A percentile compares a stretch with the other conserved stretches of the same genome.
Evolutionary conservation across 352 stramenopile genomes (phyloP).

Genomic region (Phytopythium helicoides): DNA sequence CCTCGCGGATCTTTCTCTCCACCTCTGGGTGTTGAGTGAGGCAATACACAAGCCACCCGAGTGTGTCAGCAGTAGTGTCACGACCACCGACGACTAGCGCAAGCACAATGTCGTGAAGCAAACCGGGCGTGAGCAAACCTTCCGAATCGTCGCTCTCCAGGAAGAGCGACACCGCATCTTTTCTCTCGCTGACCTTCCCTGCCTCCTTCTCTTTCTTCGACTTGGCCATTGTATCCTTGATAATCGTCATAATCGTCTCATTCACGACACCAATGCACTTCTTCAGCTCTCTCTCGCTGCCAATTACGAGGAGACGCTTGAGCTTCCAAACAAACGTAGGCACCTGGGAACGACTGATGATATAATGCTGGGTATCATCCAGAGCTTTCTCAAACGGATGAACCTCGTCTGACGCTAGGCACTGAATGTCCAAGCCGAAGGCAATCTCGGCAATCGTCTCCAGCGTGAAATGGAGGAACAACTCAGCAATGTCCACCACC

Average conservation of each 20-base stretch:
- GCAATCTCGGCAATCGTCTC: slow-evolving; percentile 29
- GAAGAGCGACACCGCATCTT: slow-evolving; percentile 32
- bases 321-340: slow-evolving; percentile 29
- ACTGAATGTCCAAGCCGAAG: slow-evolving; percentile 22
- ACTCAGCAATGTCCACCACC: slow-evolving; percentile 23
- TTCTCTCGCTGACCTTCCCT: slow-evolving; percentile 1
- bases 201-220: not conserved
- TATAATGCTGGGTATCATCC: slow-evolving; percentile 11
- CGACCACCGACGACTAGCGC: slow-evolving; percentile 41
- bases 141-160: slow-evolving; percentile 22
- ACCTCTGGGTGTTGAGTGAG: slow-evolving; percentile 31
- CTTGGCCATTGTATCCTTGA: slow-evolving; percentile 15
- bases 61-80: slow-evolving; percentile 36
- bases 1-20: slow-evolving; percentile 12
- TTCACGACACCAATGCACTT: slow-evolving; percentile 19
- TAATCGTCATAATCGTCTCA: slow-evolving; percentile 12
- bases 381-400: slow-evolving; percentile 21
- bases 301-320: slow-evolving; percentile 24
- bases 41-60: slow-evolving; percentile 42
- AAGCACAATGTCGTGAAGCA: slow-evolving; percentile 46
- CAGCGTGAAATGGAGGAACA: slow-evolving; percentile 20
- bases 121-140: slow-evolving; percentile 1
- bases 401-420: slow-evolving; percentile 3
- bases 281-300: slow-evolving; percentile 22
- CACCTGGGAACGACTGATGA: slow-evolving; percentile 11